Evolutionary conservation across 164 flowering plant species (phyloP), one percentile per base, ranked within the genome.

Genomic region (Chimonanthus salicifolius): DNA sequence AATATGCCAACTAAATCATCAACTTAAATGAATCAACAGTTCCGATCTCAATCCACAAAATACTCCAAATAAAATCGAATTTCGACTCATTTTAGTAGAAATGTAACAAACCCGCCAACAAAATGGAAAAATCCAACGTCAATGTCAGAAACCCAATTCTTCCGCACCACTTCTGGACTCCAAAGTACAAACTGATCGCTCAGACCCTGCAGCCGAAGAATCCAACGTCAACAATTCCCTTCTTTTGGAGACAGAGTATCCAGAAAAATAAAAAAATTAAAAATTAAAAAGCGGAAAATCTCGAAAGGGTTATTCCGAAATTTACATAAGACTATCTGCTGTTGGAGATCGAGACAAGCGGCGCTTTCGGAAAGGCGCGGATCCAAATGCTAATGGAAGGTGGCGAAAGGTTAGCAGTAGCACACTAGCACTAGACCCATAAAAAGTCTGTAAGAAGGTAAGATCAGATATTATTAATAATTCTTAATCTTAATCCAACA

Each of bases 331-430:
- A 49, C 49, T 64, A 75, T 70, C 63, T 69, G 51, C 45, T n/a
- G 4, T 62, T 43, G 68, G 60, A 68, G 58, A 20, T 48, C 4
- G 49, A 48, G 47, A 4, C 49, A 62, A 9, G 3, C 15, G 60
- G 7, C 43, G 4, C 33, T 48, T 62, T 9, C 47, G 66, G 13
- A 18, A 8, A 10, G 60, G 13, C 15, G n/a, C 62, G 71, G 74
- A 71, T 67, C 74, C 47, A 71, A 54, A 64, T 63, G 71, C 67
- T 68, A 62, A 67, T 21, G n/a, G 71, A 76, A n/a, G 70, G 65
- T 46, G 71, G 43, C 71, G 54, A 71, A 71, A 64, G 78, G 74
- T 2, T 54, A 3, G 60, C 60, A 54, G 16, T 4, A 0, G 21
- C 21, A 20, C 21, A 20, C 21, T 4, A 10, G 60, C 13, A 0